Evolutionary conservation across 495 filamentous ascomycete species (phyloP), one percentile per base, ranked within the genome.

Genomic region (Parathielavia appendiculata): DNA sequence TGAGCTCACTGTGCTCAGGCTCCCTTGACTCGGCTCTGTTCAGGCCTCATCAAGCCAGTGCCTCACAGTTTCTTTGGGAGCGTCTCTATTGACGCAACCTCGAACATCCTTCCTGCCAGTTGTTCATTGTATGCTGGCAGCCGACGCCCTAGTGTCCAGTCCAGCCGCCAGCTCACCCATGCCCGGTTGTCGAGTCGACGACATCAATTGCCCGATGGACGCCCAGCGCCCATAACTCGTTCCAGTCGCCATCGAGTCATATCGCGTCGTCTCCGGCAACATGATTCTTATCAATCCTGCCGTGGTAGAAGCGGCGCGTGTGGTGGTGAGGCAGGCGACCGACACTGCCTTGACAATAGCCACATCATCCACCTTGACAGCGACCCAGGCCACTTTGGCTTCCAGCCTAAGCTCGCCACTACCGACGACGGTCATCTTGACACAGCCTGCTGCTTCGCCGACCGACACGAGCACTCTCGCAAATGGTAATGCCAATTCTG

Each of bases 281-380:
- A 73, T 73, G 70, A 55, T 56, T 0, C 53, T 68, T 36, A 39
- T 73, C 50, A 62, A 70, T 35, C 57, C 60, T 20, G 67, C 53
- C 43, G 48, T 71, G 22, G 52, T 61, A 45, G 65, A 68, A 48
- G 69, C 60, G 22, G 57, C 59, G 2, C 62, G 67, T n/a, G 46
- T 69, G 17, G 58, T 69, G 35, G 58, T 54, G 30, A 60, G 70
- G 57, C 69, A 73, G 56, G 60, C 62, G 16, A 16, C 55, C 19
- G 58, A 56, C 9, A 44, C 50, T 7, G 41, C 36, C n/a, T 5
- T 53, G 50, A 45, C 48, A 4, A 26, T 32, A 17, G 22, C 49
- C 13, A 16, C 46, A n/a, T 17, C 50, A 30, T 12, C 40, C 17
- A 30, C 34, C 10, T 22, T 51, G 23, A 5, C 30, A 20, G 20